Evolutionary conservation across 495 filamentous ascomycete species (phyloP).

Genomic region (Penicillium cinerascens): DNA sequence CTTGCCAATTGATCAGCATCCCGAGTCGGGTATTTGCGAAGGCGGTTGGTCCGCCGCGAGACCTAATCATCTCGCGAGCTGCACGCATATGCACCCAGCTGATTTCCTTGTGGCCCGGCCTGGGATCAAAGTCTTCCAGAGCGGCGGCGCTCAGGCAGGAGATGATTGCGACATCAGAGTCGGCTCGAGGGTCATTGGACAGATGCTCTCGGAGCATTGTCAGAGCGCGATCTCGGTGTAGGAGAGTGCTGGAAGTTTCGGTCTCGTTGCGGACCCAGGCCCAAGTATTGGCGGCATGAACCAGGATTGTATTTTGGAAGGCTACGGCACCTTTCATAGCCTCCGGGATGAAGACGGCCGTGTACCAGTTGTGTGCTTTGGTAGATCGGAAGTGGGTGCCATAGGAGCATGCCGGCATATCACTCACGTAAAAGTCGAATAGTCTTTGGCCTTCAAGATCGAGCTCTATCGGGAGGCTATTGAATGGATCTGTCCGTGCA

Average conservation of each 20-base stretch:
- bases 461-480: constrained; percentile 31
- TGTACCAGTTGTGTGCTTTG: constrained; percentile 42
- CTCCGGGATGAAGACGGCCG: constrained; percentile 33
- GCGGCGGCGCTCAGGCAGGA: constrained; percentile 40
- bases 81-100: constrained; percentile 41
- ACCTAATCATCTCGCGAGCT: constrained; percentile 38
- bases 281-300: constrained; percentile 40
- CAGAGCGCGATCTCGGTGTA: constrained; percentile 29
- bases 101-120: constrained; percentile 34
- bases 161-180: constrained; percentile 37
- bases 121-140: constrained; percentile 40
- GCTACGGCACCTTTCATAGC: constrained; percentile 38
- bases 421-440: constrained; percentile 41
- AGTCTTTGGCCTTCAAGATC: constrained; percentile 28
- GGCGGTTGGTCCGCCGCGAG: constrained; percentile 34
- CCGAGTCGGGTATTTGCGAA: constrained; percentile 38
- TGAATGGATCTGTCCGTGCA: constrained; percentile 38
- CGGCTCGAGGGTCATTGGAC: constrained; percentile 23
- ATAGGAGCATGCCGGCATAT: constrained; percentile 40
- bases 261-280: constrained; percentile 35
- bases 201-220: constrained; percentile 34
- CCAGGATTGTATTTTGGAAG: constrained; percentile 37
- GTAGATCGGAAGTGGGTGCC: constrained; percentile 30
- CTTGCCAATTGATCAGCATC: constrained; percentile 44
- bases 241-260: constrained; percentile 24